Percentiles rank a stretch among this genome's conserved stretches.
Conservation (phyloP, 495 filamentous ascomycete species). For the Hamigera avellanea region DNA sequence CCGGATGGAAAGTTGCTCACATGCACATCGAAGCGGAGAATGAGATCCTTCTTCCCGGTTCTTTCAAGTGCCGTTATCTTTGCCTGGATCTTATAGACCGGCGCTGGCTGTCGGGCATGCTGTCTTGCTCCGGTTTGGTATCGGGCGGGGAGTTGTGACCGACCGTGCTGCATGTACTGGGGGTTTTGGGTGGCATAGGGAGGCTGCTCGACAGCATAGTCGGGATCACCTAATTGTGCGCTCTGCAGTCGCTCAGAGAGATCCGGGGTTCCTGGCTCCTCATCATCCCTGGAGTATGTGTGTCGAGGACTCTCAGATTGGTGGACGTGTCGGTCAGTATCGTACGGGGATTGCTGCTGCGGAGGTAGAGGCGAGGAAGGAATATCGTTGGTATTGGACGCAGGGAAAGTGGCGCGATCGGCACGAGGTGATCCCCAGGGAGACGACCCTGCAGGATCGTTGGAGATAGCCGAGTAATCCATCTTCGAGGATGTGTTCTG, state of each 20-base stretch:
- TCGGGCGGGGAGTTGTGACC: slow-evolving; percentile 34
- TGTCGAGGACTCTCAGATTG: slow-evolving; percentile 9
- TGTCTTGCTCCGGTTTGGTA: slow-evolving; percentile 35
- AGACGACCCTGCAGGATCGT: slow-evolving; percentile 58
- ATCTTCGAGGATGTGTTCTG: slow-evolving; percentile 40
- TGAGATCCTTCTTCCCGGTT: slow-evolving; percentile 88
- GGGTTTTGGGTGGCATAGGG: slow-evolving; percentile 25
- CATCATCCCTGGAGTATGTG: slow-evolving; percentile 2
- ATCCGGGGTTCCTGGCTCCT: slow-evolving; percentile 19
- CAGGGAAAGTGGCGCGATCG: slow-evolving; percentile 42
- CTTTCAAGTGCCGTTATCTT: slow-evolving; percentile 91
- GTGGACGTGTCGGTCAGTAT: slow-evolving; percentile 15
- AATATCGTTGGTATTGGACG: slow-evolving; percentile 35
- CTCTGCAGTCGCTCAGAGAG: slow-evolving; percentile 34
- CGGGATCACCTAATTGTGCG: slow-evolving; percentile 29
- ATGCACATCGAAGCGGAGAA: slow-evolving; percentile 93
- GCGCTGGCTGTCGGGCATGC: slow-evolving; percentile 32
- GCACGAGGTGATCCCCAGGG: slow-evolving; percentile 74
- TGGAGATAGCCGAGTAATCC: slow-evolving; percentile 74
- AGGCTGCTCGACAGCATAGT: slow-evolving; percentile 23
- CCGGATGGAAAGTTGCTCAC: slow-evolving; percentile 38
- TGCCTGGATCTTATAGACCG: slow-evolving; percentile 76
- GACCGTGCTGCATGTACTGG: slow-evolving; percentile 32
- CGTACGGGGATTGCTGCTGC: slow-evolving; percentile 32
- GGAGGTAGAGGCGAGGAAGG: slow-evolving; percentile 43